phyloP scores from a whole-genome alignment of 2,329 filamentous ascomycete genomes.

The Epichloe glyceriae region DNA sequence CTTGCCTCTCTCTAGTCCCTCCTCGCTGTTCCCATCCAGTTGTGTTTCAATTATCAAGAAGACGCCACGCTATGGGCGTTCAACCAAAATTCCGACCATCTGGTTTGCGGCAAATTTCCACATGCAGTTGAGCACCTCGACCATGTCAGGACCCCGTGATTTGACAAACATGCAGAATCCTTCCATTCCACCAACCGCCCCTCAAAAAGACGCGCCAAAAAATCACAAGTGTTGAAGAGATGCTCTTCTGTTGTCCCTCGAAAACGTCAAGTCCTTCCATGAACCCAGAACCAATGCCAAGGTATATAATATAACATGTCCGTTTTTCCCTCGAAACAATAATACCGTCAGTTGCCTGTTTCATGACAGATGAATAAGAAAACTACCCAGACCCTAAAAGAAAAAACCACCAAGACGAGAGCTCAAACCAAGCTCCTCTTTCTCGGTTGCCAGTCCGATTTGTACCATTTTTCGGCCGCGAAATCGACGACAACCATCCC shows the following conservation, averaged over 20 bases:
- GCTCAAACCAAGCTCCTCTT: constrained; percentile 1
- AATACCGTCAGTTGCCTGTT: constrained; percentile 9
- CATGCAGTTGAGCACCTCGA: constrained; percentile 7
- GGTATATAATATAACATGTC: constrained; percentile 12
- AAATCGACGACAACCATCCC: constrained; percentile 5
- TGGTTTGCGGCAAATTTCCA: not conserved
- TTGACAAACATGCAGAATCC: constrained; percentile 8
- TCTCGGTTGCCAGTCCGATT: constrained; percentile 13
- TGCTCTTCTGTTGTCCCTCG: constrained; percentile 6
- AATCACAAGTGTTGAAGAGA: constrained; percentile 9
- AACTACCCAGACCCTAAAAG: constrained; percentile 4
- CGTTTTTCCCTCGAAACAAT: constrained; percentile 9
- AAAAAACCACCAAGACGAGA: constrained; percentile 6
- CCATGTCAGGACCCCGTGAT: constrained; percentile 9
- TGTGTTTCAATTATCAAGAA: not conserved
- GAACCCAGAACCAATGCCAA: constrained; percentile 9
- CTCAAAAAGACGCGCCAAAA: constrained; percentile 5
- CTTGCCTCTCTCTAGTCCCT: not conserved
- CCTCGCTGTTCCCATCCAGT: not conserved
- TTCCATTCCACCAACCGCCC: not conserved
- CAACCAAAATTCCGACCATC: not conserved
- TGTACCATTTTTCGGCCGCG: not conserved
- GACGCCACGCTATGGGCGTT: constrained; percentile 5
- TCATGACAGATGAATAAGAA: constrained; percentile 4
- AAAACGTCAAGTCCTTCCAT: constrained; percentile 5